Evolutionary conservation across 1,284 basidiomycete species (phyloP).

Genomic region (Cryptococcus sp.): DNA sequence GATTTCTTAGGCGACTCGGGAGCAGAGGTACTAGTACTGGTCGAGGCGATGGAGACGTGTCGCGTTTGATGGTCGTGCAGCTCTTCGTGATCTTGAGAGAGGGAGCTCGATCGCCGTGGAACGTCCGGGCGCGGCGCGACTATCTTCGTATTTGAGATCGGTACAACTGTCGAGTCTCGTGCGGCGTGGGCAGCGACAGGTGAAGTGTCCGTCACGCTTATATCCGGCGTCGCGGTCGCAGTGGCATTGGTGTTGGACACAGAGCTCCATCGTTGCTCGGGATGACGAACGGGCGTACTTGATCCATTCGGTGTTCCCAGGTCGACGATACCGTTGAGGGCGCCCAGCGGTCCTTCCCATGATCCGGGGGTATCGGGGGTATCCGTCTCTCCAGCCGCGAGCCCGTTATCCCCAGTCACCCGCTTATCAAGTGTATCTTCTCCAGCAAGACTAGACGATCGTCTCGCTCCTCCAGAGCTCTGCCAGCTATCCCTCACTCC

Average conservation of each 20-base stretch:
- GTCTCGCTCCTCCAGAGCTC: too few relatives aligned
- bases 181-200: neutral
- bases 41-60: too few relatives aligned
- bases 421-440: neutral
- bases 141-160: neutral
- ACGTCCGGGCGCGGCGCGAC: neutral
- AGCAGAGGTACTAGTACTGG: neutral
- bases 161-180: neutral
- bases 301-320: neutral
- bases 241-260: conserved; percentile 1
- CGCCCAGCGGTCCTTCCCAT: conserved; percentile 21
- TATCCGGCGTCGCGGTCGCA: conserved; percentile 4
- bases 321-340: neutral
- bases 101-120: too few relatives aligned
- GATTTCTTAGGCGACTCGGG: neutral
- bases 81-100: too few relatives aligned
- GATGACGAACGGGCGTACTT: neutral
- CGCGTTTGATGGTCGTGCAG: too few relatives aligned
- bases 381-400: neutral
- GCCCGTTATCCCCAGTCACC: neutral
- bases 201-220: conserved; percentile 6
- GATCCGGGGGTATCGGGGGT: conserved; percentile 1
- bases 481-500: conserved; percentile 7
- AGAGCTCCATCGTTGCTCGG: conserved; percentile 3
- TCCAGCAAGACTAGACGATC: too few relatives aligned